Percentiles rank a stretch among this genome's conserved stretches.
phyloP scores from a whole-genome alignment of 2,329 filamentous ascomycete species.

The Botrytis paeoniae region DNA sequence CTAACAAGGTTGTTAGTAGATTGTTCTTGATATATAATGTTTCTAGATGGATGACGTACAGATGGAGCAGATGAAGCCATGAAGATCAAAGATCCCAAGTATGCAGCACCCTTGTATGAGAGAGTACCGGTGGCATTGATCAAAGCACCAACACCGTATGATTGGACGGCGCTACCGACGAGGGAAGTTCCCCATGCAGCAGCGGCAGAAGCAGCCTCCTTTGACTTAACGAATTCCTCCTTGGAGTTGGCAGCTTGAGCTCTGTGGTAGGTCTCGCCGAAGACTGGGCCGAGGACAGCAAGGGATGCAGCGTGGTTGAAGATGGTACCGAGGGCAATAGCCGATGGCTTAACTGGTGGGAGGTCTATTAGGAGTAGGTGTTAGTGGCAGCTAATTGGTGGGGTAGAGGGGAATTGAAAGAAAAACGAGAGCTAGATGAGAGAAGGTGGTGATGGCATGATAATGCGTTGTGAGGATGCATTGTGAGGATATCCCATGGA shows the following conservation, averaged over 20 bases:
- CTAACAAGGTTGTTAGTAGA: conserved; percentile 45
- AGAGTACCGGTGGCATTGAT: conserved; percentile 94
- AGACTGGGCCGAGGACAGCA: conserved; percentile 82
- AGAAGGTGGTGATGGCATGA: conserved; percentile 8
- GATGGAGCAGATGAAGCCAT: conserved; percentile 82
- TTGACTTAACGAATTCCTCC: conserved; percentile 93
- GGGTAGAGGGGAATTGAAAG: not conserved
- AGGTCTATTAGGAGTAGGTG: conserved; percentile 45
- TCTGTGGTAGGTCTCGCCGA: conserved; percentile 91
- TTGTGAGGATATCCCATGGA: not conserved
- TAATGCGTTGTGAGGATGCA: not conserved
- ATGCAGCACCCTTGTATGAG: conserved; percentile 95
- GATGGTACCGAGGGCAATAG: conserved; percentile 90
- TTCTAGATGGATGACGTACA: conserved; percentile 52
- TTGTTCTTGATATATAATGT: not conserved
- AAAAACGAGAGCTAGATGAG: not conserved
- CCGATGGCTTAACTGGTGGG: conserved; percentile 91
- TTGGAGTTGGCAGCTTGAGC: conserved; percentile 89
- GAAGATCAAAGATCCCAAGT: conserved; percentile 89
- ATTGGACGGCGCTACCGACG: conserved; percentile 82
- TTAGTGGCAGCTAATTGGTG: conserved; percentile 7
- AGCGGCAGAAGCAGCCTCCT: conserved; percentile 84
- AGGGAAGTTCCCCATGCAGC: conserved; percentile 89
- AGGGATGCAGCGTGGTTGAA: conserved; percentile 94
- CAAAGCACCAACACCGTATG: conserved; percentile 83